These are phyloP conservation scores for Phyllosticta citrichinensis DNA, from an alignment of 2,329 filamentous ascomycete species.

Conservation along the genomic window DNA sequence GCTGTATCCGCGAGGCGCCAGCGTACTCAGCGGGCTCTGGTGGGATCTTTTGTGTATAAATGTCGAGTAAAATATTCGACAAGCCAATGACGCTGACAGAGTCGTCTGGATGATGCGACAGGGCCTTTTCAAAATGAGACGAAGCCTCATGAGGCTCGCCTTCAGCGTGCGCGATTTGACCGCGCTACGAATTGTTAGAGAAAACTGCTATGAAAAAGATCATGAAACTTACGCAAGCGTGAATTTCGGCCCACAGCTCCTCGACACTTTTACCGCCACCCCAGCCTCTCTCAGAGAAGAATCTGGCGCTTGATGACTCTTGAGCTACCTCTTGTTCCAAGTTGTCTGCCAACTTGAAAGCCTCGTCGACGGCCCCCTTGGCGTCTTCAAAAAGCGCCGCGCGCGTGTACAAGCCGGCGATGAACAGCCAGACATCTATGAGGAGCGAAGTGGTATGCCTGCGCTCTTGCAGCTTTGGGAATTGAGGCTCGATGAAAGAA, in stretches of 20 bases:
- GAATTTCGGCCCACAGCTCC: conserved; percentile 75
- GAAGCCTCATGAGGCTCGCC: conserved; percentile 59
- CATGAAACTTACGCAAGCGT: conserved; percentile 56
- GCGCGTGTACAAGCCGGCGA: conserved; percentile 77
- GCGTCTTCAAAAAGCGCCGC: conserved; percentile 73
- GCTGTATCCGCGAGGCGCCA: not conserved
- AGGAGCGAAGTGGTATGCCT: conserved; percentile 50
- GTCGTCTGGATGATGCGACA: conserved; percentile 73
- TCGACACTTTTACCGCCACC: conserved; percentile 72
- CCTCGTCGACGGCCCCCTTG: conserved; percentile 70
- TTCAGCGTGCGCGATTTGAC: conserved; percentile 54
- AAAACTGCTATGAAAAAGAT: not conserved
- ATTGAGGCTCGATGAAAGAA: conserved; percentile 35
- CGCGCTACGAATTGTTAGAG: conserved; percentile 44
- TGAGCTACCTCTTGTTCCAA: conserved; percentile 59
- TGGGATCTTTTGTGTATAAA: conserved; percentile 56
- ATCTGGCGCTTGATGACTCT: conserved; percentile 52
- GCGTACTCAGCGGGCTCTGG: conserved; percentile 42
- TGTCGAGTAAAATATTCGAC: conserved; percentile 75
- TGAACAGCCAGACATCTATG: conserved; percentile 79
- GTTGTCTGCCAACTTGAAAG: conserved; percentile 60
- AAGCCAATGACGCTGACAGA: conserved; percentile 69
- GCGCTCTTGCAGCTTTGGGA: conserved; percentile 41
- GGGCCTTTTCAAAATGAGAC: conserved; percentile 68
- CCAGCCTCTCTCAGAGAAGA: conserved; percentile 60